Percentiles rank a stretch among this genome's conserved stretches.
These are phyloP conservation scores for Nicotiana attenuata DNA, from an alignment of 257 asterid genomes.

Conservation along the genomic window DNA sequence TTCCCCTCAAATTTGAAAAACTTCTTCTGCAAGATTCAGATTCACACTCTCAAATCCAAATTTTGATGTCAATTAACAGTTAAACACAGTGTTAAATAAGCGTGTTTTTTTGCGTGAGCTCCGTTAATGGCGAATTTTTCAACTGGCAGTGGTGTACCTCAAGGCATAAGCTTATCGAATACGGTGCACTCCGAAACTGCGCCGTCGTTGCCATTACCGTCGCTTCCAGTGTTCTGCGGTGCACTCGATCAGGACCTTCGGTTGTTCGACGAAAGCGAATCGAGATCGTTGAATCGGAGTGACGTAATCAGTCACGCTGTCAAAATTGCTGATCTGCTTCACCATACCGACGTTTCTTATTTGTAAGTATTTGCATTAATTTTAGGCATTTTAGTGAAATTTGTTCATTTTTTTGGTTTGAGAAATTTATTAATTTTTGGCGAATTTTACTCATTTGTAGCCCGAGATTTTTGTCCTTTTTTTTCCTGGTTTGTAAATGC, in stretches of 20 bases:
- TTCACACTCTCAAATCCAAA: not conserved
- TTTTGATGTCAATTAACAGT: not conserved
- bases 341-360: slow-evolving; percentile 75
- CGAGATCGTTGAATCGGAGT: slow-evolving; percentile 41
- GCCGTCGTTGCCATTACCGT: slow-evolving; percentile 80
- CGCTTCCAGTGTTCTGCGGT: slow-evolving; percentile 93
- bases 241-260: slow-evolving; percentile 74
- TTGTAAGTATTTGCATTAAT: slow-evolving; percentile 51
- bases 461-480: too few species aligned
- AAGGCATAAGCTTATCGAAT: slow-evolving; percentile 74
- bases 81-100: not conserved
- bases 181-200: slow-evolving; percentile 87
- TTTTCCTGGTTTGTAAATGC: not conserved
- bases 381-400: too few species aligned
- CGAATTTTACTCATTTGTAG: not conserved
- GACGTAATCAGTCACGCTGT: slow-evolving; percentile 46
- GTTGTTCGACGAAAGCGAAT: slow-evolving; percentile 45
- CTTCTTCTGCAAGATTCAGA: not conserved
- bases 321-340: slow-evolving; percentile 75
- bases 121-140: slow-evolving; percentile 45
- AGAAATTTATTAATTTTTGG: not conserved
- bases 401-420: not conserved
- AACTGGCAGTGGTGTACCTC: slow-evolving; percentile 38
- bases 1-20: not conserved
- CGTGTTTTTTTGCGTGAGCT: not conserved